phyloP scores from a whole-genome alignment of 1,284 basidiomycete species.

The Fistulinella cinereoalba region DNA sequence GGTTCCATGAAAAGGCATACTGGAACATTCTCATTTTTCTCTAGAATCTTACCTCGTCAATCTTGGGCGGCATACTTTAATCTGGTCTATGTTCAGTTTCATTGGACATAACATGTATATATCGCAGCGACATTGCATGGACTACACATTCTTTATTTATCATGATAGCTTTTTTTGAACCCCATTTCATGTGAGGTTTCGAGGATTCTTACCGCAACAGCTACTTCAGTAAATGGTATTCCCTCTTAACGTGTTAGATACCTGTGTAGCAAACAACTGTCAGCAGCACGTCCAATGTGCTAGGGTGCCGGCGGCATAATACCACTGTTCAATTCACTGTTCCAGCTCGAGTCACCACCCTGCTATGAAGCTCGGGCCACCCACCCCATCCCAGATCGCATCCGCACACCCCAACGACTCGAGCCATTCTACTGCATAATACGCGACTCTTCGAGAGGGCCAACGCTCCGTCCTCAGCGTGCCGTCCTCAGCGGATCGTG shows the following conservation, averaged over 20 bases:
- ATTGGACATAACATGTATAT: constrained; percentile 12
- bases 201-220: too few species aligned
- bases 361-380: too few species aligned
- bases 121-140: constrained; percentile 20
- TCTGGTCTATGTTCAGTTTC: too few species aligned
- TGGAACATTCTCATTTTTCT: constrained; percentile 9
- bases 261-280: too few species aligned
- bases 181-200: background rate
- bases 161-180: too few species aligned
- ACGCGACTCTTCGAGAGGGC: constrained; percentile 50
- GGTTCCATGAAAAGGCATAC: background rate
- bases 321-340: too few species aligned
- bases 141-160: constrained; percentile 9
- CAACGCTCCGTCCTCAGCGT: constrained; percentile 49
- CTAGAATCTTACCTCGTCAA: constrained; percentile 16
- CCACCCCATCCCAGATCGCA: constrained; percentile 34
- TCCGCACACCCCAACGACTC: constrained; percentile 59
- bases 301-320: too few species aligned
- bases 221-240: too few species aligned
- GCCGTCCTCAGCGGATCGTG: constrained; percentile 21
- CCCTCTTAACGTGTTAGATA: too few species aligned
- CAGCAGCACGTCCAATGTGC: too few species aligned
- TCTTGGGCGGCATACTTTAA: constrained; percentile 8
- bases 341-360: too few species aligned
- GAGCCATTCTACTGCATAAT: constrained; percentile 57